Evolutionary conservation across 139 green algal genomes (phyloP), one percentile per base, ranked within the genome.

Genomic region (Asterochloris sp.): DNA sequence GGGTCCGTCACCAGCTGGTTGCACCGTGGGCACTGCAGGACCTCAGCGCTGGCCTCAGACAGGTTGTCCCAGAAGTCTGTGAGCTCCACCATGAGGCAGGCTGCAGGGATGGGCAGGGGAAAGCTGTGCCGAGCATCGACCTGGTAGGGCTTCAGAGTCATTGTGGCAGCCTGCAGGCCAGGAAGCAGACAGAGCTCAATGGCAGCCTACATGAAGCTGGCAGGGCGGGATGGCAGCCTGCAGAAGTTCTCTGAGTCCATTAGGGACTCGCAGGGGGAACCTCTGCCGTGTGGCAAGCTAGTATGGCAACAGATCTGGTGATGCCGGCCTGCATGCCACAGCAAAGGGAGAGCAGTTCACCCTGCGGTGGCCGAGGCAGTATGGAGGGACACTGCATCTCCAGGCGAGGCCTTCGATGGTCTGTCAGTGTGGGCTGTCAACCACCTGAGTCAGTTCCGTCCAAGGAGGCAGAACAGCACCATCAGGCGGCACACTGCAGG

Each of bases 1-100:
- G 73, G 74, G 71, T 91, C 86, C 0, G 80, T 83, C 54, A 92
- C 89, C 38, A 85, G 63, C 13, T 87, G 84, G 66, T 71, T 87
- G 73, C 89, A 92, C 13, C 89, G 75, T 8, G 89, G 89, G 73
- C 89, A 92, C 79, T 91, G 88, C 74, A 92, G 62, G 19, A 82
- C 82, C 69, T 90, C 87, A 29, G 74, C 47, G 26, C 75, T 79
- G 14, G 80, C 81, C 16, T 84, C 87, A 38, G 83, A 79, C 54
- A 91, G 76, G 79, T 88, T 85, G 12, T 76, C 14, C 80, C 87
- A 87, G 61, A 91, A 86, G 21, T 28, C 61, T n/a, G 83, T 78
- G 69, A 91, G 82, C 75, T 89, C 85, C 24, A 92, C 26, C 75
- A 88, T 86, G n/a, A 91, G 66, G 84, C 87, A 87, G 88, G 82